Evolutionary conservation across 1,284 basidiomycete species (phyloP).

Genomic region (Cryptococcus floricola): DNA sequence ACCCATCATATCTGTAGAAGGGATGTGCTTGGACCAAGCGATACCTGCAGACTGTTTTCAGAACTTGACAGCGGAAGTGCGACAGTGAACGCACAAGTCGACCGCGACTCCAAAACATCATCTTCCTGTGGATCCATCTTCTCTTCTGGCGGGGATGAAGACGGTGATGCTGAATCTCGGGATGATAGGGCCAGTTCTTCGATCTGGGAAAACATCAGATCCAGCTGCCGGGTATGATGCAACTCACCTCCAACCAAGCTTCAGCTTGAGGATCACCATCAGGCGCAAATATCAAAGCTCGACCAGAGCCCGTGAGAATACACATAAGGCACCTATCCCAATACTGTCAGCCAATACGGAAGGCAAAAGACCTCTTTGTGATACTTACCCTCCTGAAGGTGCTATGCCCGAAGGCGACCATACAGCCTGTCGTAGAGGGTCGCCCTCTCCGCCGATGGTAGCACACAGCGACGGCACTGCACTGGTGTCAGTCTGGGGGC

Average conservation of each 20-base stretch:
- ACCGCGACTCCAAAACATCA: conserved; percentile 23
- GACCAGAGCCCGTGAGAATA: conserved; percentile 22
- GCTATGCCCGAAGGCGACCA: conserved; percentile 43
- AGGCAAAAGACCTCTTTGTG: not conserved
- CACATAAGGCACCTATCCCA: conserved; percentile 31
- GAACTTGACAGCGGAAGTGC: no score
- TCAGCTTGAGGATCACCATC: not conserved
- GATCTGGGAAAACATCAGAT: conserved; percentile 15
- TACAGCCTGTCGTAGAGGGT: conserved; percentile 22
- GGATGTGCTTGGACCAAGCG: conserved; percentile 29
- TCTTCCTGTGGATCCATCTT: conserved; percentile 4
- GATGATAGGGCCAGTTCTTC: conserved; percentile 26
- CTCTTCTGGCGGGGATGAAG: no score
- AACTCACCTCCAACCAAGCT: not conserved
- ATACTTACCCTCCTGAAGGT: conserved; percentile 30
- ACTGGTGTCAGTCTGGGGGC: no score
- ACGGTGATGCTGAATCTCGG: no score
- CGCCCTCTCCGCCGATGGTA: conserved; percentile 17
- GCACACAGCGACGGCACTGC: no score
- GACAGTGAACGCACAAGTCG: conserved; percentile 16
- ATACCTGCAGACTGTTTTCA: conserved; percentile 14
- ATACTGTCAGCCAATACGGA: conserved; percentile 2
- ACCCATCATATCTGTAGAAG: conserved; percentile 17
- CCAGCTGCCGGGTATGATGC: not conserved
- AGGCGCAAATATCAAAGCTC: conserved; percentile 36